A percentile compares a stretch with the other conserved stretches of the same genome.
Conservation (phyloP, 1,284 basidiomycete species). For the Melanopsichium pennsylvanicum region DNA sequence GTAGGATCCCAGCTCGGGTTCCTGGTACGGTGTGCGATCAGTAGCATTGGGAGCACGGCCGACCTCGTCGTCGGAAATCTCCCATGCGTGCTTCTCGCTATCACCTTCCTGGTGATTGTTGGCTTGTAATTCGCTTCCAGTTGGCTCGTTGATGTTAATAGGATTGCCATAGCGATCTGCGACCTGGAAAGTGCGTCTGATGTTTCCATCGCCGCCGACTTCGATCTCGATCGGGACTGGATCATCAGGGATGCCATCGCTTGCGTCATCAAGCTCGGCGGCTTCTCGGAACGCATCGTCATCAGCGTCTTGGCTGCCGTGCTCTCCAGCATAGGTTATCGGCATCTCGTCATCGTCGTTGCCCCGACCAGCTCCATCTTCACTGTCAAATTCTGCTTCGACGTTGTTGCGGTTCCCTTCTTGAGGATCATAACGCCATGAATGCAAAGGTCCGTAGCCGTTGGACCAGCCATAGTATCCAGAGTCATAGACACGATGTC, state of each 20-base stretch:
- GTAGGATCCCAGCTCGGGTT: constrained; percentile 18
- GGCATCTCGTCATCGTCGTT: constrained; percentile 7
- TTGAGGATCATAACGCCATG: constrained; percentile 16
- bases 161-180: constrained; percentile 39
- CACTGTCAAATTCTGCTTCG: neutral
- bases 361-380: constrained; percentile 4
- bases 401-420: neutral
- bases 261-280: constrained; percentile 10
- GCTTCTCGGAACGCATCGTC: constrained; percentile 28
- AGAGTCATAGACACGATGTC: constrained; percentile 42
- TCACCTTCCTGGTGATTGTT: too few relatives aligned
- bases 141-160: neutral
- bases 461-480: constrained; percentile 41
- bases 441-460: constrained; percentile 34
- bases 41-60: neutral
- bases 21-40: constrained; percentile 10
- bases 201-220: constrained; percentile 8
- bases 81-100: too few relatives aligned
- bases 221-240: constrained; percentile 42
- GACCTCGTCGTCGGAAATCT: too few relatives aligned
- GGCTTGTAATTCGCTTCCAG: too few relatives aligned
- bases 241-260: constrained; percentile 26
- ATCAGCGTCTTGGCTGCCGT: constrained; percentile 22
- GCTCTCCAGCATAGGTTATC: constrained; percentile 4
- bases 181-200: constrained; percentile 28